Conservation (phyloP, 108 stramenopile genomes). For the Pseudonitzschia multistriata region DNA sequence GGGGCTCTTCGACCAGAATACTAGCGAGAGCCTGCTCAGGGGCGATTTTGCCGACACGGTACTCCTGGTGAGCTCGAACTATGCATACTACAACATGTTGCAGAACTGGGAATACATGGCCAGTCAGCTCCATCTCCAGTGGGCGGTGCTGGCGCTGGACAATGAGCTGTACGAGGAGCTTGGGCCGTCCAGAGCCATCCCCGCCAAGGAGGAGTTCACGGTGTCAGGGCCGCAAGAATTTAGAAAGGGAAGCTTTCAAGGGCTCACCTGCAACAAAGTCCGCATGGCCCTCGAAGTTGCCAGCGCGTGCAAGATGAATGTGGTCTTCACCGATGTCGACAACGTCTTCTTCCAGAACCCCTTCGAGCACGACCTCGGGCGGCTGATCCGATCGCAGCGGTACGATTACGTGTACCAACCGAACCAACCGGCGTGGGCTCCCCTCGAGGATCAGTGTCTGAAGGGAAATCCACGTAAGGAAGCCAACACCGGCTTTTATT, state of each 20-base stretch:
- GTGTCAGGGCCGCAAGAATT: background rate
- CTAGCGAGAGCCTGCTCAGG: background rate
- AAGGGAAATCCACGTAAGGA: background rate
- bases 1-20: background rate
- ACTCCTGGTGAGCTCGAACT: constrained; percentile 1
- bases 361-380: constrained; percentile 18
- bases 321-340: constrained; percentile 14
- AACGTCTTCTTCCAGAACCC: constrained; percentile 22
- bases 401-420: constrained; percentile 23
- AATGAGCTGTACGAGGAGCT: constrained; percentile 4
- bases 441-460: background rate
- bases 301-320: background rate
- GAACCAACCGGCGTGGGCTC: background rate
- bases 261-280: constrained; percentile 15
- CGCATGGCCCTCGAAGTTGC: constrained; percentile 7
- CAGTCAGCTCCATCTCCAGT: background rate
- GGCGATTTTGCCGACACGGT: constrained; percentile 1
- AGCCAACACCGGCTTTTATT: constrained; percentile 21
- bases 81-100: constrained; percentile 21
- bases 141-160: constrained; percentile 13
- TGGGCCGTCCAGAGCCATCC: background rate
- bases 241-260: background rate
- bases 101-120: constrained; percentile 19
- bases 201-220: background rate
- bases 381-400: constrained; percentile 5